phyloP scores from a whole-genome alignment of 345 rosid species.

The Arabidopsis arenosa region DNA sequence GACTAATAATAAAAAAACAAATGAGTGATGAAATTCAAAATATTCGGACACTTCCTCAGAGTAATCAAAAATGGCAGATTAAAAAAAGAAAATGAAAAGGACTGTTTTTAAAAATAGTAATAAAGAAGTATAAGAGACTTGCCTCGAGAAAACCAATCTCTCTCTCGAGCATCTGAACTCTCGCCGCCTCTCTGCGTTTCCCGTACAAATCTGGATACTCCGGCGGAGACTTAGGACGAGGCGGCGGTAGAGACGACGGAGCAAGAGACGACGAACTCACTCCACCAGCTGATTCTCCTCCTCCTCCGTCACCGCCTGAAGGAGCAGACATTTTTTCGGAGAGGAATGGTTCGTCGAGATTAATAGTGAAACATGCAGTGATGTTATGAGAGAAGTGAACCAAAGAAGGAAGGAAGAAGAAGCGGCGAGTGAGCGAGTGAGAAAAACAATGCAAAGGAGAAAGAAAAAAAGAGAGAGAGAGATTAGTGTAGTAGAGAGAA shows the following conservation, averaged over 20 bases:
- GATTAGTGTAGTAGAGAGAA: slow-evolving; percentile 7
- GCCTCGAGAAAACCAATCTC: slow-evolving; percentile 93
- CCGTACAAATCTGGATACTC: slow-evolving; percentile 96
- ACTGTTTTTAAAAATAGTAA: not conserved
- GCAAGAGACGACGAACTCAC: slow-evolving; percentile 44
- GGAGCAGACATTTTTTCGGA: slow-evolving; percentile 54
- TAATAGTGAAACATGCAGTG: slow-evolving; percentile 24
- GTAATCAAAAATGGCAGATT: slow-evolving; percentile 41
- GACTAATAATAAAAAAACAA: slow-evolving; percentile 6
- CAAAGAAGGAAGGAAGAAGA: slow-evolving; percentile 39
- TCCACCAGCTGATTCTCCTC: slow-evolving; percentile 39
- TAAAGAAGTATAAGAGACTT: slow-evolving; percentile 23
- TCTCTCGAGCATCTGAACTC: slow-evolving; percentile 87
- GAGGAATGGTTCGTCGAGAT: slow-evolving; percentile 4
- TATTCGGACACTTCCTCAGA: slow-evolving; percentile 38
- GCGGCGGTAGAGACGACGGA: slow-evolving; percentile 62
- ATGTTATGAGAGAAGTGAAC: not conserved
- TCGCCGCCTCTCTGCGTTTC: slow-evolving; percentile 77
- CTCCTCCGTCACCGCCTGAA: slow-evolving; percentile 30
- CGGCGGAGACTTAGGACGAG: slow-evolving; percentile 91
- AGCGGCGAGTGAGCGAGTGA: slow-evolving; percentile 42
- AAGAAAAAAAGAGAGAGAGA: slow-evolving; percentile 4
- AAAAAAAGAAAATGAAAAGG: not conserved
- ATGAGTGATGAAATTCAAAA: slow-evolving; percentile 39
- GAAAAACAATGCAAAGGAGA: slow-evolving; percentile 40